These are phyloP conservation scores for Phytophthora pini DNA, from an alignment of 352 stramenopile species.

Conservation along the genomic window DNA sequence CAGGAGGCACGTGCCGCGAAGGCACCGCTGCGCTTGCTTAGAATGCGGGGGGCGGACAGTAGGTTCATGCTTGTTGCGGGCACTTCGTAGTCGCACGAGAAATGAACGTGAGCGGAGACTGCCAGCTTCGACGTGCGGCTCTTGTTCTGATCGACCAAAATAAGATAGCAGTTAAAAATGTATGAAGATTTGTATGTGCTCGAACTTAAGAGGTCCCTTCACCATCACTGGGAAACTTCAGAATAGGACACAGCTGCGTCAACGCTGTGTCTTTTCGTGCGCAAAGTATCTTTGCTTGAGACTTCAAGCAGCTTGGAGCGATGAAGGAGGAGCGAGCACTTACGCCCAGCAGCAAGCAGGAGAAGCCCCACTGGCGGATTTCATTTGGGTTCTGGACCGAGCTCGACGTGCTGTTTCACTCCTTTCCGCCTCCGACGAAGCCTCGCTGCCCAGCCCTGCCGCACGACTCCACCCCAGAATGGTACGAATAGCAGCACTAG, in stretches of 20 bases:
- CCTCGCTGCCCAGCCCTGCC: conserved; percentile 48
- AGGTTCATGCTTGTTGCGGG: conserved; percentile 25
- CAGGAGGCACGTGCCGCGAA: conserved; percentile 20
- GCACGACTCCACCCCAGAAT: conserved; percentile 42
- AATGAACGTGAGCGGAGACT: conserved; percentile 7
- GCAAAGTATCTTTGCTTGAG: conserved; percentile 1
- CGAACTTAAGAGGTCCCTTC: conserved; percentile 1
- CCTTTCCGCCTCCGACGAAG: conserved; percentile 41
- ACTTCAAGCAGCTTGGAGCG: not conserved
- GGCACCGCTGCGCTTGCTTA: conserved; percentile 24
- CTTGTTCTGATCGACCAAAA: not conserved
- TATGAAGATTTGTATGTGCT: conserved; percentile 22
- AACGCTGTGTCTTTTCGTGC: conserved; percentile 1
- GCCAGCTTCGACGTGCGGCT: not conserved
- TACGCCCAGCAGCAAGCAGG: conserved; percentile 1
- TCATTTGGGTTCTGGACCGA: conserved; percentile 67
- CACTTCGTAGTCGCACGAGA: not conserved
- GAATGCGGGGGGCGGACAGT: conserved; percentile 21
- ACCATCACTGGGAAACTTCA: conserved; percentile 8
- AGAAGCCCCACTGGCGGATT: conserved; percentile 49
- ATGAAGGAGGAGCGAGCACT: conserved; percentile 12
- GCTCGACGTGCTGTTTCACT: conserved; percentile 61
- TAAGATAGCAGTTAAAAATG: conserved; percentile 12
- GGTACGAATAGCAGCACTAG: conserved; percentile 27
- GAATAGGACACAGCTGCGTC: conserved; percentile 7